Evolutionary conservation across 129 eudicot genomes (phyloP).

Genomic region (Flaveria bidentis): DNA sequence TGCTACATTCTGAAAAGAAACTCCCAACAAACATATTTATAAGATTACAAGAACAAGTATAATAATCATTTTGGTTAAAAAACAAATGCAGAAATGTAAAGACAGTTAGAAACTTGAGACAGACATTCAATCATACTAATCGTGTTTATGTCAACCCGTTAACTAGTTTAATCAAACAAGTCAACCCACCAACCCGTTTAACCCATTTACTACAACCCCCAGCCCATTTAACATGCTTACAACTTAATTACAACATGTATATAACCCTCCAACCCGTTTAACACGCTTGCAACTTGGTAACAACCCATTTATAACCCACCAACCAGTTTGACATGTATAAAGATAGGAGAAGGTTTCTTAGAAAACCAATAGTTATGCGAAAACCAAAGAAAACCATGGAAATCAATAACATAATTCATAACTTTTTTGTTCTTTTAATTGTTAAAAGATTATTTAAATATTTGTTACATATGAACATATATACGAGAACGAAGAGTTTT

Average conservation of each 20-base stretch:
- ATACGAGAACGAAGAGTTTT: too few species aligned
- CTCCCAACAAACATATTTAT: neutral
- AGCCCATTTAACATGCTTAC: neutral
- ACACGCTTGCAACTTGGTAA: neutral
- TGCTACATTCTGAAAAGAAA: slow-evolving; percentile 20
- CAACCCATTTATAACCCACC: neutral
- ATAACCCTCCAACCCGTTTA: neutral
- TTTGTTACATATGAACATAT: too few species aligned
- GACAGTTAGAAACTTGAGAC: neutral
- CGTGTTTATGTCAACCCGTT: neutral
- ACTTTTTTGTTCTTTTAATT: too few species aligned
- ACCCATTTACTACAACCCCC: neutral
- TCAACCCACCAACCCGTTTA: neutral
- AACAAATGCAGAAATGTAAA: neutral
- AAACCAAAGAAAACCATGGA: too few species aligned
- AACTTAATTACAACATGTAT: neutral
- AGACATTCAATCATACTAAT: neutral
- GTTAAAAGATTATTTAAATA: too few species aligned
- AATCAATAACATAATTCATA: too few species aligned
- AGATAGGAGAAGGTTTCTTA: neutral
- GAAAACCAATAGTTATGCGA: too few species aligned
- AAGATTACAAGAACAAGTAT: neutral
- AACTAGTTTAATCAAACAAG: neutral
- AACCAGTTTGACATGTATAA: neutral
- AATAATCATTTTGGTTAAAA: neutral